Percentiles rank a stretch among this genome's conserved stretches.
Conservation (phyloP, 805 yeast genomes). For the Saccharomycopsis sp. region DNA sequence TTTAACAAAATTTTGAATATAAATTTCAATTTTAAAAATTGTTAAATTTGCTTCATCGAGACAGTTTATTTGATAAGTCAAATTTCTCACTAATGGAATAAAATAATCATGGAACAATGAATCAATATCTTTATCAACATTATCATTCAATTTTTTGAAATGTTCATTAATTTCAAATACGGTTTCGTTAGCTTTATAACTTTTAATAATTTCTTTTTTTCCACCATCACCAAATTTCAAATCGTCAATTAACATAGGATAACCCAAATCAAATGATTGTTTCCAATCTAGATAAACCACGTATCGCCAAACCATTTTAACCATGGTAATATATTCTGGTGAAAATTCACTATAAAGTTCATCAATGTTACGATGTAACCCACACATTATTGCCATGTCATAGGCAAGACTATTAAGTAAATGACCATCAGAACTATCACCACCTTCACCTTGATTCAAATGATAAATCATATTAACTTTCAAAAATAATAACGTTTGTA, state of each 20-base stretch:
- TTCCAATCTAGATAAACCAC: constrained; percentile 15
- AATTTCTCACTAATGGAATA: constrained; percentile 13
- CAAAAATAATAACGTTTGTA: constrained; percentile 20
- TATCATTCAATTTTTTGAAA: constrained; percentile 7
- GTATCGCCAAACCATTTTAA: constrained; percentile 18
- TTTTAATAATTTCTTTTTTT: background rate
- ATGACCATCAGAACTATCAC: constrained; percentile 21
- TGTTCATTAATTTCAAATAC: constrained; percentile 16
- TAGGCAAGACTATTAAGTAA: constrained; percentile 6
- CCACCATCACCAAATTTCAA: constrained; percentile 12
- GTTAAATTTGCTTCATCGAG: constrained; percentile 9
- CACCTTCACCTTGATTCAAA: constrained; percentile 22
- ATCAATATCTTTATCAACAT: constrained; percentile 4
- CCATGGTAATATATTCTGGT: constrained; percentile 9
- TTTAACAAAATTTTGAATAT: constrained; percentile 16
- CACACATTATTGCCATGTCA: constrained; percentile 21
- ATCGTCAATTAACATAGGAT: constrained; percentile 18
- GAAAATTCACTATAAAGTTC: constrained; percentile 7
- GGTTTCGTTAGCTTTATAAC: constrained; percentile 5
- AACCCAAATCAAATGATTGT: constrained; percentile 21
- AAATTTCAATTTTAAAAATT: constrained; percentile 11
- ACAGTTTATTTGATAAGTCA: constrained; percentile 14
- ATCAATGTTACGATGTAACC: constrained; percentile 20
- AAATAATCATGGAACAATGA: constrained; percentile 10
- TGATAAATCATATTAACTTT: constrained; percentile 16